Base-by-base conservation (phyloP, 495 filamentous ascomycete genomes). In the Venustampulla echinocandica region DNA sequence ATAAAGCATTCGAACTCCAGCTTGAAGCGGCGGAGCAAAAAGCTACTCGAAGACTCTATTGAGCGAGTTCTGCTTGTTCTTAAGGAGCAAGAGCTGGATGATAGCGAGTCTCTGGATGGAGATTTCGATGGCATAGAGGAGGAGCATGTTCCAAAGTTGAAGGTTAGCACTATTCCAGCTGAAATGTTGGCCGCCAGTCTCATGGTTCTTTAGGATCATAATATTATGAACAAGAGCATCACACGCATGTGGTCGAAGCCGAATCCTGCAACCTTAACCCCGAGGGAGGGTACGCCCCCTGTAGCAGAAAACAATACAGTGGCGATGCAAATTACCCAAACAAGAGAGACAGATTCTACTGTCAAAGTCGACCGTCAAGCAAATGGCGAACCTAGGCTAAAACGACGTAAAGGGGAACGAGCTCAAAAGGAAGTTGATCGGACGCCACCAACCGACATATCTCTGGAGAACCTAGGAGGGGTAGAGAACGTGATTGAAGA, bases 1-100 rank as follows among this genome's bases (percentile, higher is more conserved):
- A 85, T 95, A 53, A 85, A 86, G 56, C 69, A 69, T 51, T 93
- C 87, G 3, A 95, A 95, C 57, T 94, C 88, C 1, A 85, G 80
- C 49, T 61, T 95, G 28, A 86, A 84, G 36, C 70, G 89, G 11
- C 81, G 81, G 53, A 85, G 83, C 5, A 94, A 92, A 64, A 78
- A 76, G 44, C 67, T 81, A 11, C 65, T 98, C 11, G 85, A 95
- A 60, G 82, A 88, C 54, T 84, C 86, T 37, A 85, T 97, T 52
- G 88, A 95, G 57, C 71, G 87, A 17, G 85, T 93, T 1, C 69
- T 98, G 22, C 77, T 77, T 18, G 78, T 90, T 11, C 59, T 94
- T 10, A 78, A 76, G 40, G 73, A 79, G 49, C 38, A 41, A 22
- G 85, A 93, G 45, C 56, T 68, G 38, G 70, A 71, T 42, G 66